Evolutionary conservation across 768 basidiomycete genomes (phyloP), one percentile per base, ranked within the genome.

Genomic region (Rhodotorula babjevae): DNA sequence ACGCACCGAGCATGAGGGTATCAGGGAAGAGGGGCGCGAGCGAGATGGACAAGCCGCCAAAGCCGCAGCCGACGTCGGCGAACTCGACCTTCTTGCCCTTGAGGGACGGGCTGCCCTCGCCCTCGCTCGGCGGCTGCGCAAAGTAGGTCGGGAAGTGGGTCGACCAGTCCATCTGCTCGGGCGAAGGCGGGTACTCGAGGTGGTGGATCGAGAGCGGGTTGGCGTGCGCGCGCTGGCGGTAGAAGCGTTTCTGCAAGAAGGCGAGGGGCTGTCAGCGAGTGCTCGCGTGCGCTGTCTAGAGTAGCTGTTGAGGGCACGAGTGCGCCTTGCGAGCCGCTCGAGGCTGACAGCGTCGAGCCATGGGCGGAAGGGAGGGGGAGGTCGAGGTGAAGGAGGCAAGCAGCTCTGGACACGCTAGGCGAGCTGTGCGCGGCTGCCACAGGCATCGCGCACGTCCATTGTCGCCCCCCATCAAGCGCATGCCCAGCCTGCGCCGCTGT

Each of bases 31-130:
- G 83, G 12, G 93, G 93, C 0, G 93, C 92, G 25, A 99, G 87
- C 9, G 90, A 82, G 75, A 94, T 90, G 71, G 95, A 84, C 53
- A 99, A 86, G 25, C 96, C 96, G 23, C 96, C 96, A 78, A 98
- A 99, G 56, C 96, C 96, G 80, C 96, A 99, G 0, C 96, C 96
- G 49, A 99, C 87, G 81, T 99, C 96, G 8, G 92, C 96, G 79
- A 93, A 96, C 81, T 94, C 92, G 58, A 96, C 94, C 18, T 83
- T 82, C 78, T 90, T 90, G 55, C 84, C 52, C 49, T 84, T 47
- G 84, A 80, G 55, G 44, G 83, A 80, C 53, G 44, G 62, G 36
- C 67, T 69, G 16, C 70, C 70, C 19, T 57, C 53, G 46, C 68
- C 73, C 9, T 40, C 59, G n/a, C 40, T 47, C 11, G 61, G 36